Conservation (phyloP, 2,329 filamentous ascomycete genomes). For the Apiospora pterosperma region DNA sequence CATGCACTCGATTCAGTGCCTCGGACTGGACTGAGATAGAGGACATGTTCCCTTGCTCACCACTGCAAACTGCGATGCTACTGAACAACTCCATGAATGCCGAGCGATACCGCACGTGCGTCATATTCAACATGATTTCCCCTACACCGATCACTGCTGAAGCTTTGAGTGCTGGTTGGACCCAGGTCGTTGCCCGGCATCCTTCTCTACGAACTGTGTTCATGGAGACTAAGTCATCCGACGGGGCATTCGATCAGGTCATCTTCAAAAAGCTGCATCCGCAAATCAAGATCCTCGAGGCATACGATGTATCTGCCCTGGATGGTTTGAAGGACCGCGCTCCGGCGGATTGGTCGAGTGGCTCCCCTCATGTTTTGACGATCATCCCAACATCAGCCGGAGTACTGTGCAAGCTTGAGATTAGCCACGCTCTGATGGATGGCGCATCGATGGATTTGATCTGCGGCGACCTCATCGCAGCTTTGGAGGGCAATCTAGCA, state of each 20-base stretch:
- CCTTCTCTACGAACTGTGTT: slow-evolving; percentile 6
- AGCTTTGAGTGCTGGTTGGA: background rate
- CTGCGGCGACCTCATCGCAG: slow-evolving; percentile 2
- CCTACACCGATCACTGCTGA: background rate
- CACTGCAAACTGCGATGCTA: slow-evolving; percentile 8
- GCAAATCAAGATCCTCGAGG: background rate
- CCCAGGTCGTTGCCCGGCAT: slow-evolving; percentile 2
- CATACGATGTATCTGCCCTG: background rate
- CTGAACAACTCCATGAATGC: slow-evolving; percentile 5
- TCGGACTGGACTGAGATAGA: slow-evolving; percentile 3
- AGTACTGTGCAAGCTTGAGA: slow-evolving; percentile 6
- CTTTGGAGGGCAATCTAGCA: slow-evolving; percentile 2
- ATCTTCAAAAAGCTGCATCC: slow-evolving; percentile 1
- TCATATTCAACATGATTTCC: slow-evolving; percentile 1
- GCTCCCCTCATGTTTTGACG: slow-evolving; percentile 5
- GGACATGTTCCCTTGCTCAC: slow-evolving; percentile 8
- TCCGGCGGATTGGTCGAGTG: slow-evolving; percentile 1
- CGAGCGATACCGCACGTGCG: slow-evolving; percentile 7
- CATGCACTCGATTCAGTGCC: background rate
- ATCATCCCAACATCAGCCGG: slow-evolving; percentile 1
- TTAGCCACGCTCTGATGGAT: slow-evolving; percentile 3
- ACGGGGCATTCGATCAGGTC: slow-evolving; percentile 7
- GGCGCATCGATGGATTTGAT: background rate
- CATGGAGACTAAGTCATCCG: background rate
- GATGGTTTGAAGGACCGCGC: background rate